Evolutionary conservation across 2,329 filamentous ascomycete genomes (phyloP).

Genomic region (Bipolaris gigantea): DNA sequence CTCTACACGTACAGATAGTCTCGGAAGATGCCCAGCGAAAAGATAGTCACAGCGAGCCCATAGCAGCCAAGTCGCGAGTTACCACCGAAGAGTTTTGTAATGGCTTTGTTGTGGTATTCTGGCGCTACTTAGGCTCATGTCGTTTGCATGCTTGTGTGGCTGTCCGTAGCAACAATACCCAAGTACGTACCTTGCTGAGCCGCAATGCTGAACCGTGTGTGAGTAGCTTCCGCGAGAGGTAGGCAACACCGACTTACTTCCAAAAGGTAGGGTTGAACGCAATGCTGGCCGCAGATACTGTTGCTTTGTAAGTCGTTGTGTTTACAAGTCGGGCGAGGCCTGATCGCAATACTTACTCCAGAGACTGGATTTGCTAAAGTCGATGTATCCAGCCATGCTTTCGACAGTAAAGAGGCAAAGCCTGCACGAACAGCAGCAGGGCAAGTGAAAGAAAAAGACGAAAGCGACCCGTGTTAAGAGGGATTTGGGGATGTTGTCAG

Average conservation of each 20-base stretch:
- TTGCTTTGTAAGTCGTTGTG: constrained; percentile 8
- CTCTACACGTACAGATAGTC: constrained; percentile 57
- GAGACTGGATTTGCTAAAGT: constrained; percentile 52
- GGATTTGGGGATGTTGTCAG: constrained; percentile 26
- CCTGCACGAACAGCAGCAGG: background rate
- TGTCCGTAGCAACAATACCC: constrained; percentile 5
- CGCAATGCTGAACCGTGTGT: constrained; percentile 63
- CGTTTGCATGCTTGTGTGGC: background rate
- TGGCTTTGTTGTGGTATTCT: constrained; percentile 90
- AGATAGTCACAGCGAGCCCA: constrained; percentile 83
- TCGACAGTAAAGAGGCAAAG: background rate
- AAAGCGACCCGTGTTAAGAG: constrained; percentile 4
- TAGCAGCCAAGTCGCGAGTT: constrained; percentile 83
- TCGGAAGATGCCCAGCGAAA: constrained; percentile 85
- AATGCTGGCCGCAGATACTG: constrained; percentile 81
- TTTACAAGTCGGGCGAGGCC: background rate
- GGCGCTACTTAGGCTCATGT: constrained; percentile 14
- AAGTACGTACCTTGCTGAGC: constrained; percentile 71
- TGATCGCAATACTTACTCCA: constrained; percentile 47
- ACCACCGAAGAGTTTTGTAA: constrained; percentile 84
- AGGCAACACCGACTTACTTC: constrained; percentile 67
- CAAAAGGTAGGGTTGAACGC: constrained; percentile 98
- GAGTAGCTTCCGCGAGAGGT: background rate
- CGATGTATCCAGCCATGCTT: constrained; percentile 39
- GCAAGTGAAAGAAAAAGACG: background rate